Base-by-base conservation (phyloP, 2,329 filamentous ascomycete genomes). In the Fusarium temperatum region DNA sequence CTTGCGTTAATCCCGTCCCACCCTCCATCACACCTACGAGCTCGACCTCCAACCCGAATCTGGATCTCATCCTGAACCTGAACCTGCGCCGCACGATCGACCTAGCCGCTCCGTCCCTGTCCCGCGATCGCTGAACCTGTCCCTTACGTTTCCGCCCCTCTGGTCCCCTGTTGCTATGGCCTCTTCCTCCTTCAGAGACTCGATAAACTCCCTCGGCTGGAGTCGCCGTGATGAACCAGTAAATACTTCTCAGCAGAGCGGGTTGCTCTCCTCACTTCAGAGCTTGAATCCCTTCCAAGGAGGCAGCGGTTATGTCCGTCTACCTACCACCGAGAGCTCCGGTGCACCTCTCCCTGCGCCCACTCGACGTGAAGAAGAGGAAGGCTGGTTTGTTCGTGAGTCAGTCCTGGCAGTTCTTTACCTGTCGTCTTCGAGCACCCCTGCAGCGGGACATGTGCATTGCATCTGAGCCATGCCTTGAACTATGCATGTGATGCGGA, bases 301-400 rank as follows among this genome's bases (percentile, higher is more conserved):
- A 63, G 89, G 92, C 80, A 89, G 92, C 81, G 95, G 95, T 82
- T 97, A 98, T 89, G 92, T 98, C 75, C 92, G 93, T 82, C 90
- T 99, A 56, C 96, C 96, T 64, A 96, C 94, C 58, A 92, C 91
- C 77, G 95, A 98, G 81, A 88, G 89, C 76, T 87, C 94, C 41
- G 95, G 94, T 55, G 95, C 96, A 74, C 95, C 95, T 75, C 85
- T 98, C 56, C 96, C 96, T 59, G 95, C 95, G 70, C 90, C 94
- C 71, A 94, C 83, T 80, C 89, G 95, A 79, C 91, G 95, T 78
- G 95, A 98, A 81, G 96, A 98, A 83, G 96, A 98, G 81, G 96
- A 98, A 84, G 94, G 92, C 74, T 98, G 94, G 91, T 95, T 98
- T 90, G 92, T 93, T 80, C 87, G 96, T 99, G 90, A 96, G 96